These are phyloP conservation scores for Hypoxylon sp. DNA, from an alignment of 2,329 filamentous ascomycete species.

Conservation along the genomic window DNA sequence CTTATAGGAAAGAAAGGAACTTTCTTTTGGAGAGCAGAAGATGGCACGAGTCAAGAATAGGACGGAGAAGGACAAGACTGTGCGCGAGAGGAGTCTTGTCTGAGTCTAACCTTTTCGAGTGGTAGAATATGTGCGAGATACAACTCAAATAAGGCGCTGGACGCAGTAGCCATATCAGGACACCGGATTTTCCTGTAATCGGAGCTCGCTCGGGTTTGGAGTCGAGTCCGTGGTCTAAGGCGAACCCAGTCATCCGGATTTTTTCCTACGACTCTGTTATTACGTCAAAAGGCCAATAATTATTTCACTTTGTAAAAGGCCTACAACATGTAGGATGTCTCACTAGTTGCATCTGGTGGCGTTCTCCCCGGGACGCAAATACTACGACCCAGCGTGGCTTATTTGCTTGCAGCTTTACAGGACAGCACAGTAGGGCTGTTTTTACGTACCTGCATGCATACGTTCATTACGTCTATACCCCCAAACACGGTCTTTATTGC, in stretches of 20 bases:
- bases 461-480: constrained; percentile 34
- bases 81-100: not conserved
- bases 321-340: not conserved
- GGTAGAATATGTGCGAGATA: not conserved
- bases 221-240: not conserved
- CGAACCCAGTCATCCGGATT: not conserved
- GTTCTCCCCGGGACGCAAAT: constrained; percentile 2
- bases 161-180: not conserved
- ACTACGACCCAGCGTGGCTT: constrained; percentile 4
- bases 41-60: not conserved
- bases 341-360: constrained; percentile 14
- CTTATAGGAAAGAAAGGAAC: constrained; percentile 20
- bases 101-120: not conserved
- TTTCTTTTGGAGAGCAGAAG: not conserved
- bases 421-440: not conserved
- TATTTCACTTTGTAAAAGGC: not conserved
- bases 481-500: constrained; percentile 37
- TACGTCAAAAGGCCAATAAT: not conserved
- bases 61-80: not conserved
- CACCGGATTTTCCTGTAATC: not conserved
- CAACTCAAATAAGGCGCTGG: not conserved
- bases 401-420: not conserved
- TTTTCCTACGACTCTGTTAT: not conserved
- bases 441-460: constrained; percentile 11
- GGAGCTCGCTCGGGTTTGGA: not conserved